Evolutionary conservation across 441 rosid species (phyloP).

Genomic region (Brassica balearica): DNA sequence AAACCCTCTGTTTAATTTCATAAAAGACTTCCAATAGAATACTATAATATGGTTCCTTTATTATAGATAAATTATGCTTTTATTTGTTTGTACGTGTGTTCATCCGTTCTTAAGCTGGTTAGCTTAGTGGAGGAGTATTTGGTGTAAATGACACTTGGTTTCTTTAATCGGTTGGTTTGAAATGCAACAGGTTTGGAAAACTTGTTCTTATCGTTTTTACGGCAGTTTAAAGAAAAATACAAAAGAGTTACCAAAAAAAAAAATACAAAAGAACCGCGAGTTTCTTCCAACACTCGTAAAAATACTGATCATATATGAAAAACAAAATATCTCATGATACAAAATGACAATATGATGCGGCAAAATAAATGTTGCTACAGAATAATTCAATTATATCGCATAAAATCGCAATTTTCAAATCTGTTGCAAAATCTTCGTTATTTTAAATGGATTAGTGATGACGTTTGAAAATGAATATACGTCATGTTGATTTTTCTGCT

Average conservation of each 20-base stretch:
- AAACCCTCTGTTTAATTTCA: conserved; percentile 49
- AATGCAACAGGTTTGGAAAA: not conserved
- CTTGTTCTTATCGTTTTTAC: not conserved
- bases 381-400: not conserved
- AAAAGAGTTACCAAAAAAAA: too few species aligned
- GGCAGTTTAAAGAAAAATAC: not conserved
- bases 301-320: conserved; percentile 1
- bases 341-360: conserved; percentile 1
- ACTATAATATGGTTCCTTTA: not conserved
- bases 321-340: not conserved
- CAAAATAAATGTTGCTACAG: not conserved
- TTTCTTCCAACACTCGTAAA: not conserved
- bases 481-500: not conserved
- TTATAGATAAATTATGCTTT: not conserved
- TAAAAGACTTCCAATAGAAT: conserved; percentile 40
- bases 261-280: not conserved
- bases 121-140: conserved; percentile 8
- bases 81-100: conserved; percentile 18
- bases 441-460: not conserved
- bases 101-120: conserved; percentile 11
- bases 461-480: not conserved
- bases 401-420: not conserved
- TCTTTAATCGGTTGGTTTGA: not conserved
- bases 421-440: not conserved
- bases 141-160: conserved; percentile 4